Base-by-base conservation (phyloP, 2,329 filamentous ascomycete genomes). In the Achaetomium macrosporum region DNA sequence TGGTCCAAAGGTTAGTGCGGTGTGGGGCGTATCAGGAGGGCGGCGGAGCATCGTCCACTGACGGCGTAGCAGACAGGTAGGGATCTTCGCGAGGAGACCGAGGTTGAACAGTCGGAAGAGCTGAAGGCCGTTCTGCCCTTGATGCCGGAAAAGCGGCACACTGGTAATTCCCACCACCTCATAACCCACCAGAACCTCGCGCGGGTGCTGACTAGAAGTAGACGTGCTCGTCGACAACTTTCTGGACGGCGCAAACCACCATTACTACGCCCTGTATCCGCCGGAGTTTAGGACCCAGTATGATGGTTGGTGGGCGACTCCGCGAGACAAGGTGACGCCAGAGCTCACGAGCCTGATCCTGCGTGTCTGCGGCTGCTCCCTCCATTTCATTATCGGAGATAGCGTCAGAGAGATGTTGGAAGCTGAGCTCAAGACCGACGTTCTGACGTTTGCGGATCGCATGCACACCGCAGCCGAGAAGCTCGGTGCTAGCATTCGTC, bases 341-440 rank as follows among this genome's bases (percentile, higher is more conserved):
- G 72, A 71, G 47, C 71, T 76, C 41, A 77, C 74, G 2, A 74
- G 72, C 60, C 63, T 77, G 20, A 65, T 77, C 5, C 56, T 76
- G 13, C 68, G 73, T 20, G 67, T 76, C 5, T 76, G 72, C 48
- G 71, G 74, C 10, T 73, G 73, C 53, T 72, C 74, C 1, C 64
- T 69, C 1, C 72, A 74, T 37, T 75, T 69, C 48, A 63, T 77
- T 4, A 65, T 69, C 5, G 54, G 64, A 9, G 63, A 65, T 16
- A 56, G 37, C 36, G 60, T 69, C 17, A 66, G 66, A 7, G 65
- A 69, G 29, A 72, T 70, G 59, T 64, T 76, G 2, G 74, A 76
- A 55, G 67, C 66, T 4, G 74, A 77, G 50, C 56, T 77, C 7
- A 70, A 69, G 15, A 70, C 69, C 25, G 68, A 64, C 42, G 64